Evolutionary conservation across 208 protist genomes (phyloP).

Genomic region (Wallacemonas rigidus): DNA sequence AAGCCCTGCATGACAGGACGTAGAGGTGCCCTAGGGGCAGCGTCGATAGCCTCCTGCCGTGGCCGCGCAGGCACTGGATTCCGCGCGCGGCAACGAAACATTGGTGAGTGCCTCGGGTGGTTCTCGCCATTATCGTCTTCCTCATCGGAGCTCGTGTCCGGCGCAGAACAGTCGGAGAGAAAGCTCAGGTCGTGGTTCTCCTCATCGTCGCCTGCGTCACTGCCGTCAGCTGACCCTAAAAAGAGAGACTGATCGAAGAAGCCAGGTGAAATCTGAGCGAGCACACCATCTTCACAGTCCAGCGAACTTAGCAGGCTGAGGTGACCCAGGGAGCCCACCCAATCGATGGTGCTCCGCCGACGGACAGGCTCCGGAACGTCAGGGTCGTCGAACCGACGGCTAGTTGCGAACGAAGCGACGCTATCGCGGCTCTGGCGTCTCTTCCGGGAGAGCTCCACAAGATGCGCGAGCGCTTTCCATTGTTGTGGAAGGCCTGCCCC

Average conservation of each 20-base stretch:
- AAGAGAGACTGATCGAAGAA: not conserved
- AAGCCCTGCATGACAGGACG: too few relatives aligned
- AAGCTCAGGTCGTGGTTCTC: too few relatives aligned
- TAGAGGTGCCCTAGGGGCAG: too few relatives aligned
- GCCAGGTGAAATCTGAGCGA: not conserved
- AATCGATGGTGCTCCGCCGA: not conserved
- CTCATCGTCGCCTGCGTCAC: too few relatives aligned
- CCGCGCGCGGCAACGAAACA: too few relatives aligned
- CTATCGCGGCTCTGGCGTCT: not conserved
- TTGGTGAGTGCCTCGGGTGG: too few relatives aligned
- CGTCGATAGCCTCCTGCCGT: too few relatives aligned
- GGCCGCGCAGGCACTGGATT: too few relatives aligned
- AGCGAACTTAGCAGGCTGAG: not conserved
- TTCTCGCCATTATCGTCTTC: too few relatives aligned
- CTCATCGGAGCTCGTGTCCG: too few relatives aligned
- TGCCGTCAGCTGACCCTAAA: not conserved
- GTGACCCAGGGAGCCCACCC: not conserved
- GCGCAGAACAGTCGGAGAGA: too few relatives aligned
- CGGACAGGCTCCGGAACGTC: not conserved
- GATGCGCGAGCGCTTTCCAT: slow-evolving; percentile 3
- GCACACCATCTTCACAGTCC: not conserved
- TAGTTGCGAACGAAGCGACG: not conserved
- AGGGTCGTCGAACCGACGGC: not conserved
- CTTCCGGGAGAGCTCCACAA: not conserved
- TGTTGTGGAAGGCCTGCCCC: not conserved